These are phyloP conservation scores for Saksenaea vasiformis DNA, from an alignment of 371 early-diverging fungal species.

Conservation along the genomic window DNA sequence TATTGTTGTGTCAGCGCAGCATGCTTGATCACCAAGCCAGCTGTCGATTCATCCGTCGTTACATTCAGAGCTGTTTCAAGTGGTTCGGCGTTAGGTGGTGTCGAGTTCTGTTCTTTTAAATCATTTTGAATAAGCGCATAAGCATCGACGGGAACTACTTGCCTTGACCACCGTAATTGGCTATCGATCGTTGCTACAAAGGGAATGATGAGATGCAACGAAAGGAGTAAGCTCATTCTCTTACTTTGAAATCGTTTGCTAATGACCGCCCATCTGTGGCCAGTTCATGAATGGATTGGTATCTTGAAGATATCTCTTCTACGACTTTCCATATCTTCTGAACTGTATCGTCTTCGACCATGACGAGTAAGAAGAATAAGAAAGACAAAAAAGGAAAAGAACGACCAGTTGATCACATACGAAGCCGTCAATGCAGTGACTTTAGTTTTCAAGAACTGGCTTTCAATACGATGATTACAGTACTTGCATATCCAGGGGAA, in stretches of 20 bases:
- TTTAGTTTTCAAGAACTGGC: not conserved
- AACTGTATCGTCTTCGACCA: constrained; percentile 37
- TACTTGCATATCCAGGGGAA: too few relatives aligned
- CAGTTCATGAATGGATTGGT: constrained; percentile 37
- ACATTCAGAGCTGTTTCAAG: not conserved
- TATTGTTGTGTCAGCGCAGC: constrained; percentile 18
- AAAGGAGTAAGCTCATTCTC: not conserved
- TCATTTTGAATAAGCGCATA: not conserved
- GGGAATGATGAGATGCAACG: not conserved
- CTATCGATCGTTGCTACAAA: constrained; percentile 16
- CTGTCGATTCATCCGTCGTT: constrained; percentile 7
- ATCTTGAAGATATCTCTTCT: constrained; percentile 32
- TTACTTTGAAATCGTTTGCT: constrained; percentile 35
- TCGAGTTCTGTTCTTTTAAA: not conserved
- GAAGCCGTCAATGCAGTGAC: not conserved
- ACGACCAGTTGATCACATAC: not conserved
- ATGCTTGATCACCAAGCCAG: constrained; percentile 9
- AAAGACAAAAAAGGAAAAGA: constrained; percentile 13
- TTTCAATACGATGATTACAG: not conserved
- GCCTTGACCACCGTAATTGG: not conserved
- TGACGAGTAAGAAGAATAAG: constrained; percentile 6
- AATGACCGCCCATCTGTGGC: constrained; percentile 22
- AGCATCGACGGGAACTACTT: not conserved
- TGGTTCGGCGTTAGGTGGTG: not conserved
- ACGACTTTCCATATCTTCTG: constrained; percentile 33